Percentiles rank a stretch among this genome's conserved stretches.
These are phyloP conservation scores for Cercospora zeae-maydis DNA, from an alignment of 2,329 filamentous ascomycete species.

Conservation along the genomic window DNA sequence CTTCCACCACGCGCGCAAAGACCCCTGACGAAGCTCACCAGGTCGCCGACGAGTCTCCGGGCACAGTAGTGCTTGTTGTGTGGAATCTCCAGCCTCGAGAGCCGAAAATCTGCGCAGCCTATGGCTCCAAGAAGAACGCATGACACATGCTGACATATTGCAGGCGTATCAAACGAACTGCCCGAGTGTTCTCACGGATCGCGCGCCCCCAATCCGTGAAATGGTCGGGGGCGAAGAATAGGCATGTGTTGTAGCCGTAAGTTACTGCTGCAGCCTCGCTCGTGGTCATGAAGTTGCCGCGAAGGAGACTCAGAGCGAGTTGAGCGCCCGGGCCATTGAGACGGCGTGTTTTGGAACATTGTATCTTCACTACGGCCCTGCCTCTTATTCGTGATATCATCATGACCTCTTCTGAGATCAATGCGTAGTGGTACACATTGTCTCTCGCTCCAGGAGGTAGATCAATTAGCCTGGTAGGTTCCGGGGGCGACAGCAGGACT, in stretches of 20 bases:
- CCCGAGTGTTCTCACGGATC: not conserved
- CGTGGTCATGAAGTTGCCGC: not conserved
- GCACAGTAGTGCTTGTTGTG: not conserved
- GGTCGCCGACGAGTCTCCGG: not conserved
- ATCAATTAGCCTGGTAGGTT: not conserved
- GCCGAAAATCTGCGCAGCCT: no score
- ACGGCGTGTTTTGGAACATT: not conserved
- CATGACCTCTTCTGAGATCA: not conserved
- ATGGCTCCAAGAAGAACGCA: not conserved
- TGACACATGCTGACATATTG: slow-evolving; percentile 1
- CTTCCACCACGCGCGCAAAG: not conserved
- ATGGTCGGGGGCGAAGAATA: not conserved
- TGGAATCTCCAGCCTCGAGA: not conserved
- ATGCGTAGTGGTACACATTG: not conserved
- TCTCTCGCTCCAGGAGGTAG: not conserved
- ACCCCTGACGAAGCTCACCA: not conserved
- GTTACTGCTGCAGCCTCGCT: not conserved
- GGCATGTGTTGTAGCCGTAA: not conserved
- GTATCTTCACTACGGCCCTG: not conserved
- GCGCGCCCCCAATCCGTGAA: not conserved
- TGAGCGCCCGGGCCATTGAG: not conserved
- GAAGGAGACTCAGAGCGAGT: not conserved
- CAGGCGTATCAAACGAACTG: not conserved
- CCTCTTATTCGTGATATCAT: not conserved
- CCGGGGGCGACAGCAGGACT: not conserved